phyloP scores from a whole-genome alignment of 169 alveolate species.

The Ichthyophthirius multifiliis region DNA sequence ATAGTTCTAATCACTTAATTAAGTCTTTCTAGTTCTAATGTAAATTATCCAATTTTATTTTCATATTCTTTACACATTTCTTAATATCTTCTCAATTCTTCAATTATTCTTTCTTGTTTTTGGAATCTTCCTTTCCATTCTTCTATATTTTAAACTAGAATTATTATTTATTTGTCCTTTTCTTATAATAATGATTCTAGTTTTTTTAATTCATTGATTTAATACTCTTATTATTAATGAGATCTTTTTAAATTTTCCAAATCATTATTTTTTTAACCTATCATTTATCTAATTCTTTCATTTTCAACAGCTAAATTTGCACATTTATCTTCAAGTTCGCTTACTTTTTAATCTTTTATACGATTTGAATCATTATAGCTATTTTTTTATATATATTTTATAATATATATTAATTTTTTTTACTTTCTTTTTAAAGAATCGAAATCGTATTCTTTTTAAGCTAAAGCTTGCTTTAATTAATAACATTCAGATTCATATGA shows the following conservation, averaged over 20 bases:
- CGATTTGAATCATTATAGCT: background rate
- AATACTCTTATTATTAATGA: background rate
- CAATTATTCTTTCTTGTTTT: background rate
- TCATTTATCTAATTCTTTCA: constrained; percentile 1
- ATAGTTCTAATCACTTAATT: background rate
- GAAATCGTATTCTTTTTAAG: background rate
- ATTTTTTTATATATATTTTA: too few relatives aligned
- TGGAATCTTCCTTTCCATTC: background rate
- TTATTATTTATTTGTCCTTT: background rate
- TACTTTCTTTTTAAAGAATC: constrained; percentile 4
- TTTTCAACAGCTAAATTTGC: constrained; percentile 1
- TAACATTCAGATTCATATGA: background rate
- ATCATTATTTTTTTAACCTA: background rate
- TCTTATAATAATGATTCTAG: background rate
- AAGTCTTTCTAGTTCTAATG: background rate
- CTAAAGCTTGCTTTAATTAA: background rate
- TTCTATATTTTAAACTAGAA: background rate
- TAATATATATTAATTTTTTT: too few relatives aligned
- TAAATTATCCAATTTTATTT: background rate
- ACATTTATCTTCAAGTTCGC: constrained; percentile 2
- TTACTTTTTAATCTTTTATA: background rate
- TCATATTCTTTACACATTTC: background rate
- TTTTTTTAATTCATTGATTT: background rate
- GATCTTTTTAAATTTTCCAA: too few relatives aligned
- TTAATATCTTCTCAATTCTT: constrained; percentile 2